Percentiles rank a stretch among this genome's conserved stretches.
These are phyloP conservation scores for Stylonectria norvegica DNA, from an alignment of 2,329 filamentous ascomycete genomes.

Conservation along the genomic window DNA sequence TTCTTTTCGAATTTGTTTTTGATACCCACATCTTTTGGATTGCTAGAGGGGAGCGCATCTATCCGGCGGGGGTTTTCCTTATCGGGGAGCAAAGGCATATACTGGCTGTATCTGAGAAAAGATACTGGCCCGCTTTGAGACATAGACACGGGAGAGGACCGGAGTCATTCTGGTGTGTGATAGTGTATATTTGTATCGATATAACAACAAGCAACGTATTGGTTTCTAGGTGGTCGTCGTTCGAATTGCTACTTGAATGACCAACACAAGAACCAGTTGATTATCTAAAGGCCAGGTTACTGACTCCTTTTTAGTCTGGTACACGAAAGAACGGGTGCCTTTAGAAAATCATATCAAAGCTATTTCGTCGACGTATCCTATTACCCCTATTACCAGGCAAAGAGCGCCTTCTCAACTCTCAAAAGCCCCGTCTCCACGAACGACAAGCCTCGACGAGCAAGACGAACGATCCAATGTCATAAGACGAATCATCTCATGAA, in stretches of 20 bases:
- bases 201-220: constrained; percentile 3
- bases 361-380: too few relatives aligned
- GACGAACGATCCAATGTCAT: too few relatives aligned
- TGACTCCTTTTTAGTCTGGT: too few relatives aligned
- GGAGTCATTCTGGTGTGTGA: constrained; percentile 4
- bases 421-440: constrained; percentile 2
- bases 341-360: too few relatives aligned
- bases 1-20: constrained; percentile 27
- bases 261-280: background rate
- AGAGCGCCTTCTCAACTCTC: background rate
- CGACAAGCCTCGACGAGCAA: too few relatives aligned
- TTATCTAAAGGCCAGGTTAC: too few relatives aligned
- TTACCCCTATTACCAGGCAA: too few relatives aligned
- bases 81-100: too few relatives aligned
- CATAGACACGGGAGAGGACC: constrained; percentile 7
- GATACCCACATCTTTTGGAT: constrained; percentile 22
- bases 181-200: constrained; percentile 11
- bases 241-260: background rate
- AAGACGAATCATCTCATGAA: too few relatives aligned
- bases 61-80: too few relatives aligned
- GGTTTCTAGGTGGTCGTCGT: background rate
- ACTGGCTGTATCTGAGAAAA: too few relatives aligned
- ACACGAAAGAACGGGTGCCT: too few relatives aligned
- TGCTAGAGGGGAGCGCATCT: background rate
- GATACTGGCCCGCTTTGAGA: constrained; percentile 1